A percentile compares a stretch with the other conserved stretches of the same genome.
These are phyloP conservation scores for Aegilops tauschii DNA, from an alignment of 176 grass and related monocot species.

Conservation along the genomic window DNA sequence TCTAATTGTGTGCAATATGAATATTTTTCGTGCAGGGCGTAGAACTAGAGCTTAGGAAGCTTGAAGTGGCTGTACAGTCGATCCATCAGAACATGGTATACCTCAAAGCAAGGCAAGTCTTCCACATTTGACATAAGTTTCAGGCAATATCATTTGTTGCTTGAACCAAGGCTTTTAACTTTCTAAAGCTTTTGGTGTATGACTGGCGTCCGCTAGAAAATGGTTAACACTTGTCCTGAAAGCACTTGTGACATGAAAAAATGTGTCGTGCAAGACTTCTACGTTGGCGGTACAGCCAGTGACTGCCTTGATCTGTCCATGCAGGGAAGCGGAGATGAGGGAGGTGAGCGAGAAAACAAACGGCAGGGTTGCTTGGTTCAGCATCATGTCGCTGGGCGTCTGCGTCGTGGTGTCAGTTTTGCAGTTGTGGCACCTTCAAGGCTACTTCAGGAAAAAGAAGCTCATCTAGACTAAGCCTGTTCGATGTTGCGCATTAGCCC, in stretches of 20 bases:
- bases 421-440: constrained; percentile 82
- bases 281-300: neutral
- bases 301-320: constrained; percentile 26
- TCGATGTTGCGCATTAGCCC: constrained; percentile 3
- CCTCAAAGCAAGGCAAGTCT: constrained; percentile 66
- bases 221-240: neutral
- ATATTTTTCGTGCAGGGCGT: constrained; percentile 53
- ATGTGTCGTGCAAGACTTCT: neutral
- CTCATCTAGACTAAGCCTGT: constrained; percentile 53
- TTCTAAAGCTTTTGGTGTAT: neutral
- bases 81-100: constrained; percentile 82
- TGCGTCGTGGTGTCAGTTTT: constrained; percentile 65
- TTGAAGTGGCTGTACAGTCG: constrained; percentile 68
- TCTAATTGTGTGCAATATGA: constrained; percentile 8
- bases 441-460: constrained; percentile 89
- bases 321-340: constrained; percentile 85
- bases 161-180: neutral
- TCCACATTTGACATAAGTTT: neutral
- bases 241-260: neutral
- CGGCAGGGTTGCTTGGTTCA: constrained; percentile 74
- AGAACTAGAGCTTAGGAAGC: constrained; percentile 72
- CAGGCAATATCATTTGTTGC: neutral
- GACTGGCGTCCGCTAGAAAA: neutral
- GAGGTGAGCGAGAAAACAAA: constrained; percentile 84
- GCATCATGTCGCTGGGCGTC: constrained; percentile 72